Percentiles rank a stretch among this genome's conserved stretches.
Evolutionary conservation across 495 filamentous ascomycete genomes (phyloP).

Genomic region (Bathelium albidoporum): DNA sequence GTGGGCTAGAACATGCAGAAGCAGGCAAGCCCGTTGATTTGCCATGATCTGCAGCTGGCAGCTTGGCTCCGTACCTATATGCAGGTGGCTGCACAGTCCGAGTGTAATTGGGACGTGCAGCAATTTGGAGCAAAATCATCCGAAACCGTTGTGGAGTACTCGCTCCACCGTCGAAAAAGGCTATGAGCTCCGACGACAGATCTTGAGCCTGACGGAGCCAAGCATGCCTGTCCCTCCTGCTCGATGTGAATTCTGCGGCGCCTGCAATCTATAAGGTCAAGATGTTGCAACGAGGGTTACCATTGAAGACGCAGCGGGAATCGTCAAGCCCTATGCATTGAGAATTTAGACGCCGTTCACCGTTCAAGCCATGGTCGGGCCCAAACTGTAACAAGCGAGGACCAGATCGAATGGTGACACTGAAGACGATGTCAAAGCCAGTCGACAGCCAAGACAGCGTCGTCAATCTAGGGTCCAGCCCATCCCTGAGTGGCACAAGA

Average conservation of each 20-base stretch:
- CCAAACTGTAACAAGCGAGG: background rate
- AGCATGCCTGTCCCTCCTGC: no score
- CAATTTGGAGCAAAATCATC: background rate
- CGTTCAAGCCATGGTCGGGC: background rate
- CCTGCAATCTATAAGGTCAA: no score
- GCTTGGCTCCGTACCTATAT: background rate
- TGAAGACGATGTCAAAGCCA: background rate
- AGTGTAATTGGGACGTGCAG: background rate
- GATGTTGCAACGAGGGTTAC: no score
- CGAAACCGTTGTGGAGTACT: background rate
- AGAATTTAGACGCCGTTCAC: background rate
- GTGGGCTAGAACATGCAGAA: background rate
- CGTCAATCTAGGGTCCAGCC: background rate
- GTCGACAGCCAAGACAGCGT: background rate
- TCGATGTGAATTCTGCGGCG: no score
- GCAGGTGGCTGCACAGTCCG: background rate
- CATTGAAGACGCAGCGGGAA: background rate
- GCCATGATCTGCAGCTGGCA: background rate
- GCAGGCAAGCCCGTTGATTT: background rate
- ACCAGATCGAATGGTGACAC: background rate
- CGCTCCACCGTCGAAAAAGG: background rate
- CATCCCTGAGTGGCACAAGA: background rate
- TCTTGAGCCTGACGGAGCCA: background rate
- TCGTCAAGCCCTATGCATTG: background rate
- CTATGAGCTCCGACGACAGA: background rate